phyloP scores from a whole-genome alignment of 1,284 basidiomycete genomes.

The Rhodofomes roseus region DNA sequence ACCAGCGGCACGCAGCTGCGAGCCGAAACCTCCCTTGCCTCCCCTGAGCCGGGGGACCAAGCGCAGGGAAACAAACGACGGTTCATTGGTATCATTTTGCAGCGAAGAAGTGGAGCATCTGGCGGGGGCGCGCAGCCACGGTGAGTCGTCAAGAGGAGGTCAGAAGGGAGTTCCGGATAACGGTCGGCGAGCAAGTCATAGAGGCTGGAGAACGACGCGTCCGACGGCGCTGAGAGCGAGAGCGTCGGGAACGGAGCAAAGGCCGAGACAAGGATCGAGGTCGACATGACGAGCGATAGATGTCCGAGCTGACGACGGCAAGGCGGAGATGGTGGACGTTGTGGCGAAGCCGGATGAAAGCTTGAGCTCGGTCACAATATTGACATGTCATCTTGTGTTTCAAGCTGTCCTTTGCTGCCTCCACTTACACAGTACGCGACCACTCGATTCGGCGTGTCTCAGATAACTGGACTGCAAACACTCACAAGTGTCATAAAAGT shows the following conservation, averaged over 20 bases:
- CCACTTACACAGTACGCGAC: no score
- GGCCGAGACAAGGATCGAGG: slow-evolving; percentile 62
- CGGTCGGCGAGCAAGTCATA: slow-evolving; percentile 50
- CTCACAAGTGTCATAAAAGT: no score
- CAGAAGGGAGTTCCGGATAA: slow-evolving; percentile 54
- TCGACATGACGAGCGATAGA: slow-evolving; percentile 35
- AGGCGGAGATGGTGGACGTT: no score
- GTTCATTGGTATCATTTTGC: slow-evolving; percentile 13
- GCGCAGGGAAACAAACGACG: slow-evolving; percentile 53
- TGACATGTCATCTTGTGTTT: no score
- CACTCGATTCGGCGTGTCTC: no score
- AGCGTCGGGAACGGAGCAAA: slow-evolving; percentile 77
- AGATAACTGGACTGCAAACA: no score
- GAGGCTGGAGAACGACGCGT: slow-evolving; percentile 47
- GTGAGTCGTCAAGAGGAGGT: slow-evolving; percentile 51
- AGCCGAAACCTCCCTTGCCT: slow-evolving; percentile 98
- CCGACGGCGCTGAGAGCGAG: slow-evolving; percentile 53
- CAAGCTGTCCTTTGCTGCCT: no score
- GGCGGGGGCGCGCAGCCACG: slow-evolving; percentile 43
- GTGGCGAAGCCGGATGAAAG: no score
- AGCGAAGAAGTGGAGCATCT: slow-evolving; percentile 44
- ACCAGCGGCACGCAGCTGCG: slow-evolving; percentile 93
- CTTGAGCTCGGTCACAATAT: no score
- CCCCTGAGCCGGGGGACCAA: slow-evolving; percentile 74
- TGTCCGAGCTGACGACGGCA: no score